These are phyloP conservation scores for Rhizophagus sp. DNA, from an alignment of 192 early-diverging fungal species.

Conservation along the genomic window DNA sequence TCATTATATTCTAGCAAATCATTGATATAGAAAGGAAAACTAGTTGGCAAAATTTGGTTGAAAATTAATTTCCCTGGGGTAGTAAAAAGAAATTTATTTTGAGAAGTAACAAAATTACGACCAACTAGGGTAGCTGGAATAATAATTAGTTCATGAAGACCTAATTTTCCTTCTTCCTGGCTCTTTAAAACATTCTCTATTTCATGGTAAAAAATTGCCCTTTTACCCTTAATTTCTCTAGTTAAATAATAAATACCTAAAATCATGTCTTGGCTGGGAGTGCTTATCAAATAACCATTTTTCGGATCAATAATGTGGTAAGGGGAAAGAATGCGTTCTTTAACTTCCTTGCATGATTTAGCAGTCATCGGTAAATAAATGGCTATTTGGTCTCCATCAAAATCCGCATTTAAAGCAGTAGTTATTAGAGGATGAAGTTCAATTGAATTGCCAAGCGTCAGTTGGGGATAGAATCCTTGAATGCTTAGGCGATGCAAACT, in stretches of 20 bases:
- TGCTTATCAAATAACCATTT: constrained; percentile 15
- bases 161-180: neutral
- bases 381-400: constrained; percentile 25
- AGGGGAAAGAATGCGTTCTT: neutral
- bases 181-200: neutral
- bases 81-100: constrained; percentile 17
- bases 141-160: neutral
- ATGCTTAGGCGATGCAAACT: constrained; percentile 19
- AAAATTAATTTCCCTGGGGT: constrained; percentile 6
- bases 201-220: neutral
- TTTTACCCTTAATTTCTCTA: neutral
- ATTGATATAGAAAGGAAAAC: constrained; percentile 18
- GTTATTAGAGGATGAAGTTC: constrained; percentile 23
- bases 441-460: constrained; percentile 4
- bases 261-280: constrained; percentile 21
- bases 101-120: neutral
- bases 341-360: neutral
- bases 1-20: constrained; percentile 9
- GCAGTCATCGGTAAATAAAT: constrained; percentile 3
- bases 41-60: constrained; percentile 13
- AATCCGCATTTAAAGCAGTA: constrained; percentile 10
- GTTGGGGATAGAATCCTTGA: constrained; percentile 9
- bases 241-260: constrained; percentile 26
- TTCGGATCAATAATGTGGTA: constrained; percentile 23
- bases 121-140: neutral